These are phyloP conservation scores for Aureobasidium sp. DNA, from an alignment of 2,329 filamentous ascomycete genomes.

Conservation along the genomic window DNA sequence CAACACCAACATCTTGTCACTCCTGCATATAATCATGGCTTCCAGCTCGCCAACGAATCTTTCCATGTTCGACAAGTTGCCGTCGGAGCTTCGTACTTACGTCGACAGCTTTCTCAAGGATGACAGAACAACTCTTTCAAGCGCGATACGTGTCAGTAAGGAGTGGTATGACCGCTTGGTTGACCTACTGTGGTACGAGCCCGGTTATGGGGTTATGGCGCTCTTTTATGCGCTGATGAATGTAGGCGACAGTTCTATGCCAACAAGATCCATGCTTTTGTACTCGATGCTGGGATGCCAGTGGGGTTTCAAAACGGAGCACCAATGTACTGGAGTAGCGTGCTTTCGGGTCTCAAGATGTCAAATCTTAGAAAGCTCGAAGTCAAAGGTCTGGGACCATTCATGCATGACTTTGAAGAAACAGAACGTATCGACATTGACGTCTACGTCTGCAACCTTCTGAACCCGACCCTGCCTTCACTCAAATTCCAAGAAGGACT, in stretches of 20 bases:
- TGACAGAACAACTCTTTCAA: neutral
- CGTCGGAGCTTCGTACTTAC: neutral
- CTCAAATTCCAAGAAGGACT: too few species aligned
- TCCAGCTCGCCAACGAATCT: neutral
- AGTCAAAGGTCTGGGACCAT: too few species aligned
- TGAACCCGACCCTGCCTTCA: too few species aligned
- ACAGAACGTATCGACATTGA: too few species aligned
- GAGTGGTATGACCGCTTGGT: neutral
- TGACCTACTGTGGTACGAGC: neutral
- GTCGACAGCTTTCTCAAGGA: neutral
- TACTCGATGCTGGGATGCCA: too few species aligned
- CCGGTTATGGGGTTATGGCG: neutral
- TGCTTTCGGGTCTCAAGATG: too few species aligned
- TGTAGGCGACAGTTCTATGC: neutral
- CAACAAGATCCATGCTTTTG: neutral
- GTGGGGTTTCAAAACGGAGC: too few species aligned
- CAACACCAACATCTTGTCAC: neutral
- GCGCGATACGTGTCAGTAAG: neutral
- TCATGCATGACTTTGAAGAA: too few species aligned
- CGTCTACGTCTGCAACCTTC: too few species aligned
- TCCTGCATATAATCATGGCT: too few species aligned
- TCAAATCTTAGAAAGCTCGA: too few species aligned
- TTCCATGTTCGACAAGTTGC: neutral
- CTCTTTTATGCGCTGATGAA: neutral
- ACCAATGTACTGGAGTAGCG: too few species aligned